Base-by-base conservation (phyloP, 2,329 filamentous ascomycete genomes). In the Trichoderma gracile region DNA sequence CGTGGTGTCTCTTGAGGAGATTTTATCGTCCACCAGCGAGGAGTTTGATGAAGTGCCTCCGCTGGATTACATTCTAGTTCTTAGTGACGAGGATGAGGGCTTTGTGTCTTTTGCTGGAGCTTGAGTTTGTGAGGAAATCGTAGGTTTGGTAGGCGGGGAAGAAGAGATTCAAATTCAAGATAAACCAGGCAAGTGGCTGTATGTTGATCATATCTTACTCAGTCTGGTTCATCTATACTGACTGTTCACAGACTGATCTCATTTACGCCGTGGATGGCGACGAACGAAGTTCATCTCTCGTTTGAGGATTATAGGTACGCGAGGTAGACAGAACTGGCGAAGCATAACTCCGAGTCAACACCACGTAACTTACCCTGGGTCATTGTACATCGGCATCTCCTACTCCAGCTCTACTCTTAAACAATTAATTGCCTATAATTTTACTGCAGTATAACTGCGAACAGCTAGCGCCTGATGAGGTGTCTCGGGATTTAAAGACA, bases 381-480 rank as follows among this genome's bases (percentile, higher is more conserved):
- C 12, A 10, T 38, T 3, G 33, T 3, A 38, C 12, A 38, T 38
- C 33, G 12, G 12, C 12, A 14, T 14, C 25, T 27, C 25, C 25
- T 5, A 27, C 25, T 27, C 25, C n/a, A n/a, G n/a, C n/a, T n/a
- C n/a, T n/a, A n/a, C n/a, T n/a, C n/a, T n/a, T n/a, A n/a, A n/a
- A n/a, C n/a, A n/a, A n/a, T n/a, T n/a, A n/a, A n/a, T n/a, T n/a
- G n/a, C n/a, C n/a, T 27, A 27, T 27, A 6, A 27, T 27, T 27
- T 27, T 3, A 27, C 27, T 2, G 2, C 27, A 30, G 5, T 27
- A 8, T 30, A 30, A 10, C 27, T 30, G 27, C 5, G 19, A n/a
- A 15, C 19, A 46, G 40, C 59, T 62, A 62, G 59, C 49, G 40
- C 49, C 42, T 47, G 30, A 21, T 12, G 49, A 19, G 25, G 17